These are phyloP conservation scores for Fusarium penzigii DNA, from an alignment of 2,329 filamentous ascomycete genomes.

Conservation along the genomic window DNA sequence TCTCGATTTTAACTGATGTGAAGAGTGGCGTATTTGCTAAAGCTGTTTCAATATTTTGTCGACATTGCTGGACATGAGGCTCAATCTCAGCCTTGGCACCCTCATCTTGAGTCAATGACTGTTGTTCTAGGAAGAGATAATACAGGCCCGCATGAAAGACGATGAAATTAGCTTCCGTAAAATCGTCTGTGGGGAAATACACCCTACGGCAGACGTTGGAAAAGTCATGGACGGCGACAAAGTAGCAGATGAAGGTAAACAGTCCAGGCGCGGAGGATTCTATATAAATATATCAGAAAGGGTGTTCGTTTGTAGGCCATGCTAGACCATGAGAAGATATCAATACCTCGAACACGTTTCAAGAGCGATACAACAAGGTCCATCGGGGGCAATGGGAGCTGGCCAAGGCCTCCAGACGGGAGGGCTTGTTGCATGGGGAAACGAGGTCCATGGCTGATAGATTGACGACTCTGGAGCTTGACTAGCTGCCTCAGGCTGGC, in stretches of 20 bases:
- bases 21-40: conserved; percentile 56
- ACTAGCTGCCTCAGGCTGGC: conserved; percentile 54
- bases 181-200: conserved; percentile 54
- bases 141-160: conserved; percentile 52
- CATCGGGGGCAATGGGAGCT: conserved; percentile 57
- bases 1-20: conserved; percentile 54
- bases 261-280: conserved; percentile 44
- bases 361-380: conserved; percentile 50
- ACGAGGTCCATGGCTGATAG: conserved; percentile 43
- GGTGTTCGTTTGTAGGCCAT: not conserved
- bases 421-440: conserved; percentile 49
- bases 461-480: conserved; percentile 47
- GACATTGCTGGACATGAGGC: conserved; percentile 42
- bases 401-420: conserved; percentile 47
- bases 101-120: conserved; percentile 36
- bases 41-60: conserved; percentile 51
- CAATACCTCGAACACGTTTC: conserved; percentile 48
- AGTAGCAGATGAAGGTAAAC: conserved; percentile 51
- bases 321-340: not conserved
- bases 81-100: conserved; percentile 38
- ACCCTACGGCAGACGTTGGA: conserved; percentile 49
- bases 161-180: conserved; percentile 51
- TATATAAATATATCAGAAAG: conserved; percentile 32
- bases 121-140: conserved; percentile 51
- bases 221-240: conserved; percentile 52